Percentiles rank a stretch among this genome's conserved stretches.
These are phyloP conservation scores for Podila clonocystis DNA, from an alignment of 192 early-diverging fungal species.

Conservation along the genomic window DNA sequence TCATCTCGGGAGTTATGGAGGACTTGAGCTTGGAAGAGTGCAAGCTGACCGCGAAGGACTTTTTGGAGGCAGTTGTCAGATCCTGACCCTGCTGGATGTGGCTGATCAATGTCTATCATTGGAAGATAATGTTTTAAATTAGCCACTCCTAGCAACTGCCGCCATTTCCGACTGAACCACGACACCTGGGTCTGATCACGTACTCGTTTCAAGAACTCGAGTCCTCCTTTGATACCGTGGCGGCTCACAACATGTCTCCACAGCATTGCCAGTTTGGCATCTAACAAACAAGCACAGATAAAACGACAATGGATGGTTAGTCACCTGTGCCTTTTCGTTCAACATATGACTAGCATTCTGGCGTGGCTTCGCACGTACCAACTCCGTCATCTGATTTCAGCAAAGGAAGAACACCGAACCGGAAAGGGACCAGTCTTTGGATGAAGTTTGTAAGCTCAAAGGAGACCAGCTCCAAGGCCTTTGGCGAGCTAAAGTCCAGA, in stretches of 20 bases:
- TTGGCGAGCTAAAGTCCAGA: constrained; percentile 71
- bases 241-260: constrained; percentile 37
- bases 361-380: constrained; percentile 36
- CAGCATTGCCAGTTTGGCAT: constrained; percentile 35
- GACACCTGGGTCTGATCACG: not conserved
- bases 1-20: constrained; percentile 25
- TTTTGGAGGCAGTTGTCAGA: constrained; percentile 7
- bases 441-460: constrained; percentile 73
- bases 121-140: not conserved
- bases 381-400: constrained; percentile 53
- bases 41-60: constrained; percentile 5
- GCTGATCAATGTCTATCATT: constrained; percentile 19
- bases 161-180: not conserved
- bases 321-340: too few relatives aligned
- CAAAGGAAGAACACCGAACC: constrained; percentile 87
- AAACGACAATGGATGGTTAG: too few relatives aligned
- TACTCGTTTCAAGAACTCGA: constrained; percentile 37
- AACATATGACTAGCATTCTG: not conserved
- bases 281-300: not conserved
- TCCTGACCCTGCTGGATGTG: constrained; percentile 26
- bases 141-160: too few relatives aligned
- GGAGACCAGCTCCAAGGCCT: constrained; percentile 64
- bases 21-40: constrained; percentile 28
- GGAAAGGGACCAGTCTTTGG: constrained; percentile 78
- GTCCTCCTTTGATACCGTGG: constrained; percentile 36